phyloP scores from a whole-genome alignment of 176 grass and related monocot species.

The Rhynchospora pubera region DNA sequence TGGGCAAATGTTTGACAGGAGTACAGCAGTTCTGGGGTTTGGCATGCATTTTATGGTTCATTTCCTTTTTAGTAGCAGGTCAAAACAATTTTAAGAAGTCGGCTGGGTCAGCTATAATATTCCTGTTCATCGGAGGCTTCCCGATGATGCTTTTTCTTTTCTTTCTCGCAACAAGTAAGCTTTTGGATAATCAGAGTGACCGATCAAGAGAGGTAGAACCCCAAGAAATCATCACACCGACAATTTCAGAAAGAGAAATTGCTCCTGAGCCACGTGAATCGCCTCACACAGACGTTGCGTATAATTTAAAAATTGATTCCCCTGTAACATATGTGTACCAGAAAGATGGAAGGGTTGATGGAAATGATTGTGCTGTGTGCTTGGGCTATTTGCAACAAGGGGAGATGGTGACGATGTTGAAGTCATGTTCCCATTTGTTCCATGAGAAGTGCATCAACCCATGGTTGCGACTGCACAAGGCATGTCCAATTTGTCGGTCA shows the following conservation, averaged over 20 bases:
- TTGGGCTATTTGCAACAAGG: conserved; percentile 1
- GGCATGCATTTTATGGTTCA: neutral
- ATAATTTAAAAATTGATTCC: neutral
- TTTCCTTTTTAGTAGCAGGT: neutral
- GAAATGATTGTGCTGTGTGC: neutral
- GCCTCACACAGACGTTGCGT: neutral
- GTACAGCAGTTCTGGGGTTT: neutral
- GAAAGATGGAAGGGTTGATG: neutral
- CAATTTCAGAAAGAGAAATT: neutral
- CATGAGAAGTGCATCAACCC: conserved; percentile 10
- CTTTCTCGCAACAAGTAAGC: neutral
- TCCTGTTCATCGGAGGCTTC: neutral
- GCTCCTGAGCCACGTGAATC: neutral
- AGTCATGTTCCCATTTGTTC: neutral
- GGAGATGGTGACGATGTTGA: neutral
- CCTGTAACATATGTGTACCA: neutral
- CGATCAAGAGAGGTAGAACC: neutral
- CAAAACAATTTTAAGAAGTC: neutral
- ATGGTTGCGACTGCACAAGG: neutral
- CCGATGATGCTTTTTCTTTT: neutral
- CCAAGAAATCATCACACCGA: neutral
- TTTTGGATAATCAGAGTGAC: neutral
- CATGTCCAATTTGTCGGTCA: conserved; percentile 5
- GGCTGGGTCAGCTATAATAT: neutral
- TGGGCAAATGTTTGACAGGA: neutral